Base-by-base conservation (phyloP, 75 land plant species). In the Pinus albicaulis region DNA sequence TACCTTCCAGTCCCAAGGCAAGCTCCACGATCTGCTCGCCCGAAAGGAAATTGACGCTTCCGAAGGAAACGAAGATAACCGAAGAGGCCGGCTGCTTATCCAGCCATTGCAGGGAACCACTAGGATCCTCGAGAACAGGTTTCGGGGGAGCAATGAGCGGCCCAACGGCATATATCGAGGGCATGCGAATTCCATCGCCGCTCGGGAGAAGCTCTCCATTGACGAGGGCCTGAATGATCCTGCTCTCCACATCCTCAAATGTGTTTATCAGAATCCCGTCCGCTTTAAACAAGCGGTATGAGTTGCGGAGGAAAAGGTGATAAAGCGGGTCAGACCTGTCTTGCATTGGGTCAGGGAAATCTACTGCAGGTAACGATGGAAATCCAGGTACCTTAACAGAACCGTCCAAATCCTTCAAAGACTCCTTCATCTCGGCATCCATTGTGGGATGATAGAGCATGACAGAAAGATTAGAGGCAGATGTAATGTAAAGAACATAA, bases 21-120 rank as follows among this genome's bases (percentile, higher is more conserved):
- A 82, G 24, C 26, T 82, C 84, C 10, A 7, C 4, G 41, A 73
- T 41, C 55, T 82, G 77, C 69, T 17, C 11, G 13, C 22, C 14
- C 59, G 73, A 73, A 1, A 74, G 44, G 20, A 44, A 36, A 20
- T 76, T 62, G 0, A 73, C 12, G 62, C 81, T 82, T 12, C 81
- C 81, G 59, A 78, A 82, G 26, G 81, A 71, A 56, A 82, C 56
- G 34, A 48, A 79, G 6, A 65, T 3, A 15, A 82, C 60, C 1
- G 77, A 79, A 0, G 52, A 31, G 13, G 74, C 48, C 6, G 75
- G 34, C 12, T 57, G 81, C 0, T 23, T 26, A 20, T 80, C 78
- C 10, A 80, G 41, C 82, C 82, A 80, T 5, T 13, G 26, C 15
- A 4, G 19, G 22, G 8, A 80, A 23, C 16, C 56, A 76, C 41